phyloP scores from a whole-genome alignment of 2,329 filamentous ascomycete genomes.

The Aspergillus floridensis region DNA sequence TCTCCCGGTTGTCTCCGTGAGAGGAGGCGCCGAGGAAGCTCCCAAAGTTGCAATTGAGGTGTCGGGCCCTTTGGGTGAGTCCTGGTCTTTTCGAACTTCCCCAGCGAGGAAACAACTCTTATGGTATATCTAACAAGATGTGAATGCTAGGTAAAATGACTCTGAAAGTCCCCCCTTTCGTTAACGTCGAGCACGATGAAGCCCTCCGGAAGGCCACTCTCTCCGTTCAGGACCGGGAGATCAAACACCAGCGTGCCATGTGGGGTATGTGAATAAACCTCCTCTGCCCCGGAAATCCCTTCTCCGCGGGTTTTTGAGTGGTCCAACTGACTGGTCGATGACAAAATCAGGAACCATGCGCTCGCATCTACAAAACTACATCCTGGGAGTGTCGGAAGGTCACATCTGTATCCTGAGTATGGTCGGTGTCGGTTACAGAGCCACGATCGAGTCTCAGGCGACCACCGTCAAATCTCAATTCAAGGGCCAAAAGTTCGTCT shows the following conservation, averaged over 20 bases:
- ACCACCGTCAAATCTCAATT: conserved; percentile 65
- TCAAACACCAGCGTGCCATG: conserved; percentile 83
- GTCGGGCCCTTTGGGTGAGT: conserved; percentile 71
- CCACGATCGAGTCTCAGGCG: conserved; percentile 74
- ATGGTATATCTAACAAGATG: conserved; percentile 8
- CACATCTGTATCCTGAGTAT: conserved; percentile 90
- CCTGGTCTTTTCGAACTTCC: background rate
- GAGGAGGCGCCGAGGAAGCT: conserved; percentile 60
- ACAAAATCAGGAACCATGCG: conserved; percentile 74
- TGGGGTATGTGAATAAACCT: conserved; percentile 66
- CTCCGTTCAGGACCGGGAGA: conserved; percentile 64
- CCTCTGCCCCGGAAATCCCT: background rate
- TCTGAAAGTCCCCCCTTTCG: conserved; percentile 74
- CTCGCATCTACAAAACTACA: conserved; percentile 84
- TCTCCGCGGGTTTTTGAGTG: background rate
- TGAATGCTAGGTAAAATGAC: conserved; percentile 63
- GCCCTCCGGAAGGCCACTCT: conserved; percentile 64
- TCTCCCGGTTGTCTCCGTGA: conserved; percentile 58
- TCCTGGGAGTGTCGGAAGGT: conserved; percentile 92
- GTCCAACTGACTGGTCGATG: background rate
- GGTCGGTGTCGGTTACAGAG: conserved; percentile 93
- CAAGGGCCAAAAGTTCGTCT: conserved; percentile 82
- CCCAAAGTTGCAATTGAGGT: conserved; percentile 67
- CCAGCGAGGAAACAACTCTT: background rate
- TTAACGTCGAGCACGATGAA: conserved; percentile 68